Percentiles rank a stretch among this genome's conserved stretches.
phyloP scores from a whole-genome alignment of 768 basidiomycete species.

The Lentinula edodes region DNA sequence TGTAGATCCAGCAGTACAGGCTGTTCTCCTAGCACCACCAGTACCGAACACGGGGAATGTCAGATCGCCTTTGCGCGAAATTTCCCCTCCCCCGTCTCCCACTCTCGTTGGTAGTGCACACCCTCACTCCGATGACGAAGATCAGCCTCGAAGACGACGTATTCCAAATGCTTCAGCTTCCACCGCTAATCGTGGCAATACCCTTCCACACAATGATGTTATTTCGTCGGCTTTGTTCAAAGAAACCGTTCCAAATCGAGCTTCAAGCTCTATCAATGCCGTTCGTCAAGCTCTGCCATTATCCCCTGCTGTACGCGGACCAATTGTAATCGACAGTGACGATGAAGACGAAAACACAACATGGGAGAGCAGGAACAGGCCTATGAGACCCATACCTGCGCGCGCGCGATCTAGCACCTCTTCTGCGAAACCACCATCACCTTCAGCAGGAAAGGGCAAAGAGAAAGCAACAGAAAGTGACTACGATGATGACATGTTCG shows the following conservation, averaged over 20 bases:
- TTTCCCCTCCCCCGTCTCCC: slow-evolving; percentile 19
- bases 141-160: slow-evolving; percentile 20
- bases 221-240: not conserved
- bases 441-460: slow-evolving; percentile 12
- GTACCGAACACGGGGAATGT: slow-evolving; percentile 9
- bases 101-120: slow-evolving; percentile 12
- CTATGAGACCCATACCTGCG: slow-evolving; percentile 11
- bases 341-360: slow-evolving; percentile 20
- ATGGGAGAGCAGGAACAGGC: slow-evolving; percentile 5
- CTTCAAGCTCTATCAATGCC: not conserved
- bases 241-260: not conserved
- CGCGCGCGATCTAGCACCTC: slow-evolving; percentile 1
- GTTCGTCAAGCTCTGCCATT: slow-evolving; percentile 8
- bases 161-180: slow-evolving; percentile 13
- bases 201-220: not conserved
- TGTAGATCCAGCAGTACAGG: slow-evolving; percentile 3
- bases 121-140: slow-evolving; percentile 21
- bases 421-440: slow-evolving; percentile 8
- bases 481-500: slow-evolving; percentile 27
- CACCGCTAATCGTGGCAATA: slow-evolving; percentile 1
- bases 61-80: slow-evolving; percentile 23
- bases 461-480: slow-evolving; percentile 28
- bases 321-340: slow-evolving; percentile 23
- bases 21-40: slow-evolving; percentile 2
- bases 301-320: slow-evolving; percentile 9